Evolutionary conservation across 2,329 filamentous ascomycete genomes (phyloP).

Genomic region (Trichocomaceae sp.): DNA sequence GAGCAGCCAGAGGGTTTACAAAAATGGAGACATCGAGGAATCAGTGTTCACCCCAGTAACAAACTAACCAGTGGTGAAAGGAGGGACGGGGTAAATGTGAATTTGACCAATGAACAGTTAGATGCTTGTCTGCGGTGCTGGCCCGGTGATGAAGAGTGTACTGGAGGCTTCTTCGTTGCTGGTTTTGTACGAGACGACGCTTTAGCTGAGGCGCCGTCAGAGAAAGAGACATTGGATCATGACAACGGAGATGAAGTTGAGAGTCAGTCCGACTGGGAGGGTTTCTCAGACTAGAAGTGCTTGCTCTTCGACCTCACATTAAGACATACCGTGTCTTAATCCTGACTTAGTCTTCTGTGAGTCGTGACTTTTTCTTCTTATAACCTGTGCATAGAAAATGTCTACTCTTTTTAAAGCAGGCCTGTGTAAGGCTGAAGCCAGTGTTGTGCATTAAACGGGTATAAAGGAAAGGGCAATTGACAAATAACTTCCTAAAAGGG

Average conservation of each 20-base stretch:
- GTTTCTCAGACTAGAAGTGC: constrained; percentile 33
- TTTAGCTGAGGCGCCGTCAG: constrained; percentile 26
- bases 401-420: neutral
- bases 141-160: constrained; percentile 71
- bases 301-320: too few relatives aligned
- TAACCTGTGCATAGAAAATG: neutral
- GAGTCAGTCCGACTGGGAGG: constrained; percentile 40
- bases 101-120: constrained; percentile 44
- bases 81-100: constrained; percentile 16
- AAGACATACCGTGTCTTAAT: too few relatives aligned
- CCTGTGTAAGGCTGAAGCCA: too few relatives aligned
- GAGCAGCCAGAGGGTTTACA: constrained; percentile 71
- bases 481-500: neutral
- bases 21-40: constrained; percentile 65
- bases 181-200: constrained; percentile 63
- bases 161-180: constrained; percentile 95
- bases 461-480: neutral
- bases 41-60: constrained; percentile 35
- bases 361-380: neutral
- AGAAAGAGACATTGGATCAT: constrained; percentile 7
- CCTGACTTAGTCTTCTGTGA: neutral
- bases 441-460: neutral
- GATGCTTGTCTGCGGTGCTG: constrained; percentile 76
- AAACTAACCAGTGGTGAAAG: neutral
- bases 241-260: constrained; percentile 21